Conservation (phyloP, 2,329 filamentous ascomycete genomes). For the Sarocladium kiliense region DNA sequence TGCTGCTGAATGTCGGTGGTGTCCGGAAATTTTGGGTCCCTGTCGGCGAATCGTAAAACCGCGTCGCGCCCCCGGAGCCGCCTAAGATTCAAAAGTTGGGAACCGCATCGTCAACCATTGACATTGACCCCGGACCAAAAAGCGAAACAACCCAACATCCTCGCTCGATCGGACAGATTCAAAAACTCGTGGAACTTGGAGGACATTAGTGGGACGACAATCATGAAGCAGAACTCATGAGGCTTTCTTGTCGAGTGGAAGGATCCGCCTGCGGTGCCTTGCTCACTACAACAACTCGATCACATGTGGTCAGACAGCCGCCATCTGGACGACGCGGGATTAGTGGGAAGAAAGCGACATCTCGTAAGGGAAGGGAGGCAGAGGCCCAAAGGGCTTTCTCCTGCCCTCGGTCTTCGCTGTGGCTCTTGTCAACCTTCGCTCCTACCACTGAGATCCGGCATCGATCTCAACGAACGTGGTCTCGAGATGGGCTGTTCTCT, state of each 20-base stretch:
- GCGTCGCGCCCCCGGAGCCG: slow-evolving; percentile 7
- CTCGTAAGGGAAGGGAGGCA: neutral
- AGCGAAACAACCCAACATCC: no score
- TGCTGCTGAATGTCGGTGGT: neutral
- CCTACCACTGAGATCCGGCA: slow-evolving; percentile 19
- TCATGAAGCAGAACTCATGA: slow-evolving; percentile 56
- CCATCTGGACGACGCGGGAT: slow-evolving; percentile 15
- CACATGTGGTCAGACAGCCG: slow-evolving; percentile 22
- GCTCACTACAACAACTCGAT: slow-evolving; percentile 41
- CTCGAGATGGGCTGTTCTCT: slow-evolving; percentile 16
- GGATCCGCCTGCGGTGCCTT: slow-evolving; percentile 54
- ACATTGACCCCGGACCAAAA: no score
- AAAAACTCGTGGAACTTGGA: no score
- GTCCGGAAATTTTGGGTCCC: slow-evolving; percentile 14
- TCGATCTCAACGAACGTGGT: slow-evolving; percentile 11
- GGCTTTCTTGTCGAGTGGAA: slow-evolving; percentile 53
- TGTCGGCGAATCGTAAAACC: slow-evolving; percentile 19
- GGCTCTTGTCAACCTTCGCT: slow-evolving; percentile 37
- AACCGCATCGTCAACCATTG: neutral
- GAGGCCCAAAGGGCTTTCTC: slow-evolving; percentile 12
- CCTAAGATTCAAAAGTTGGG: slow-evolving; percentile 4
- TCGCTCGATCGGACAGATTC: no score
- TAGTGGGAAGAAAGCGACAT: neutral
- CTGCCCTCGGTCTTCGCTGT: slow-evolving; percentile 29
- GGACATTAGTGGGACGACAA: slow-evolving; percentile 11